phyloP scores from a whole-genome alignment of 2,329 filamentous ascomycete species.

The Cladosporium sp. region DNA sequence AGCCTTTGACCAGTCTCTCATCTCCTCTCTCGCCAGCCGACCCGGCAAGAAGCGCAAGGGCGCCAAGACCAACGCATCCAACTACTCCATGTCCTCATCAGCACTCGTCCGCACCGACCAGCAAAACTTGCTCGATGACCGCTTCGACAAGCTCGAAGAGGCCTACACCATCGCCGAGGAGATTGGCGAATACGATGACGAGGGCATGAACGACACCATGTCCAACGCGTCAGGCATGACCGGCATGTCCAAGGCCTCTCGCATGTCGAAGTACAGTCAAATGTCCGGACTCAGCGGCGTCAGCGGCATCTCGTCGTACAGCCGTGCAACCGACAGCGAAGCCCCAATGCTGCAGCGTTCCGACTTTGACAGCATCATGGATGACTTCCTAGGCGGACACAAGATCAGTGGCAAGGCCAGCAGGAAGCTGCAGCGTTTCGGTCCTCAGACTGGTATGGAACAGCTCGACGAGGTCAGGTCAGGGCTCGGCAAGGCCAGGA shows the following conservation, averaged over 20 bases:
- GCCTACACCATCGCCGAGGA: constrained; percentile 60
- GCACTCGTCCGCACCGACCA: constrained; percentile 85
- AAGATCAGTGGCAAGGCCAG: constrained; percentile 69
- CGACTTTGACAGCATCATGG: constrained; percentile 88
- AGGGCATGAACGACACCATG: constrained; percentile 40
- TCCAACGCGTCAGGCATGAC: constrained; percentile 52
- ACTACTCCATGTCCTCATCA: constrained; percentile 90
- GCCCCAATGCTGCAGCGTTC: constrained; percentile 59
- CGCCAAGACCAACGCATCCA: constrained; percentile 81
- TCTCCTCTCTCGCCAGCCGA: constrained; percentile 72
- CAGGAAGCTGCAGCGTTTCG: constrained; percentile 69
- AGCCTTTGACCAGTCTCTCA: constrained; percentile 68
- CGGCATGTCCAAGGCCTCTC: constrained; percentile 49
- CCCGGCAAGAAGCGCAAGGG: constrained; percentile 93
- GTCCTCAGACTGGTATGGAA: constrained; percentile 76
- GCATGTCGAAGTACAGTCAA: constrained; percentile 38
- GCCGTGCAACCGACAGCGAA: constrained; percentile 37
- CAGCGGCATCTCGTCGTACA: constrained; percentile 39
- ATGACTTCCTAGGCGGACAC: constrained; percentile 82
- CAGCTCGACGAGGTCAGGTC: constrained; percentile 88
- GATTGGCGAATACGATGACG: constrained; percentile 30
- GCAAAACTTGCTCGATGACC: constrained; percentile 77
- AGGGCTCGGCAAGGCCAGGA: constrained; percentile 72
- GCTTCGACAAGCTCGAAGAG: constrained; percentile 89
- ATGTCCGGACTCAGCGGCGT: constrained; percentile 41